Evolutionary conservation across 2,329 filamentous ascomycete species (phyloP).

Genomic region (Harringtonia lauricola): DNA sequence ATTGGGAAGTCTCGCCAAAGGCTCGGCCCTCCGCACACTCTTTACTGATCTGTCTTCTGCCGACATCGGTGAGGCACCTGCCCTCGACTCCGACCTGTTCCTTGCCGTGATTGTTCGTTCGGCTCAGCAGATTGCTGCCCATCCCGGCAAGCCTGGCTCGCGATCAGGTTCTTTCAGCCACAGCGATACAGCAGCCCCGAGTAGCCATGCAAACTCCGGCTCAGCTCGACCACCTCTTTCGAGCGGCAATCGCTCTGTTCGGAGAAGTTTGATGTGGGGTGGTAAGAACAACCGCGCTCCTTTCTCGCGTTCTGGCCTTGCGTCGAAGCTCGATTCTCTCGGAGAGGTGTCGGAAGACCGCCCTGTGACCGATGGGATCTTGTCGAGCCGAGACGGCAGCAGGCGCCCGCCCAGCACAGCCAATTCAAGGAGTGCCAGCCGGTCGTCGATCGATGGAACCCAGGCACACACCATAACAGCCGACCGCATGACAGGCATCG

Average conservation of each 20-base stretch:
- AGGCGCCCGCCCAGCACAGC: constrained; percentile 44
- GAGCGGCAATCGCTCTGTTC: constrained; percentile 39
- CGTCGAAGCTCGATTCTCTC: constrained; percentile 43
- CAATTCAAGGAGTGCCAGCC: constrained; percentile 28
- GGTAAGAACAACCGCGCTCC: constrained; percentile 43
- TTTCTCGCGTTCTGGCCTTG: constrained; percentile 35
- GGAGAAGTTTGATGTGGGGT: constrained; percentile 61
- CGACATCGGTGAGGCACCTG: constrained; percentile 53
- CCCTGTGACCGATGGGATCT: constrained; percentile 18
- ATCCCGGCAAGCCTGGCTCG: constrained; percentile 31
- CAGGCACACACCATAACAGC: constrained; percentile 30
- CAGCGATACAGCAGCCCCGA: constrained; percentile 30
- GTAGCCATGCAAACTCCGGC: constrained; percentile 21
- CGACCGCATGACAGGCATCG: constrained; percentile 64
- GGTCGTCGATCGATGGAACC: constrained; percentile 7
- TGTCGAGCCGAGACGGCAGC: constrained; percentile 32
- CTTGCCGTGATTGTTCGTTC: constrained; percentile 72
- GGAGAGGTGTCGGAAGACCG: constrained; percentile 38
- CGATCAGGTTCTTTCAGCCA: constrained; percentile 25
- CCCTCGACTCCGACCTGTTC: constrained; percentile 64
- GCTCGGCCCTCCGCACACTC: constrained; percentile 66
- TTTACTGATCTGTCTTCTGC: constrained; percentile 76
- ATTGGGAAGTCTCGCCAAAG: constrained; percentile 52
- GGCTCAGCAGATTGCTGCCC: constrained; percentile 33
- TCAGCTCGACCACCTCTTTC: constrained; percentile 35